These are phyloP conservation scores for Backusella tuberculispora DNA, from an alignment of 192 early-diverging fungal species.

Conservation along the genomic window DNA sequence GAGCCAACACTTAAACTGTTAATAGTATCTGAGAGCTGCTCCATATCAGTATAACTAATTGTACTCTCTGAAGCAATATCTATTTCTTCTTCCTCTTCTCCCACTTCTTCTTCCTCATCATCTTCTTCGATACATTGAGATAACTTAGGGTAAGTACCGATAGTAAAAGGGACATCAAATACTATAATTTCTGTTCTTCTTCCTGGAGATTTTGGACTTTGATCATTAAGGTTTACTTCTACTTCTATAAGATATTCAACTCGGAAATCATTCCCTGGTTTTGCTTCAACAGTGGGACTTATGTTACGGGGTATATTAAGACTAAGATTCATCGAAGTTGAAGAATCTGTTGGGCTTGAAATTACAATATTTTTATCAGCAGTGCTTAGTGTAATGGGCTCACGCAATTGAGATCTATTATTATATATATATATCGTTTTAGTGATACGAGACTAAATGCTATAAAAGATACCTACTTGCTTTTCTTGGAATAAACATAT, in stretches of 20 bases:
- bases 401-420: neutral
- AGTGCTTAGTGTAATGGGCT: neutral
- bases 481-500: slow-evolving; percentile 9
- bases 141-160: slow-evolving; percentile 8
- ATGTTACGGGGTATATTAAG: neutral
- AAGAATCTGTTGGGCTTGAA: slow-evolving; percentile 6
- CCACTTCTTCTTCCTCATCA: neutral
- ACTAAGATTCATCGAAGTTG: neutral
- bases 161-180: neutral
- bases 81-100: neutral
- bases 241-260: slow-evolving; percentile 14
- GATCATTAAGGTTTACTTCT: slow-evolving; percentile 16
- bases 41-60: neutral
- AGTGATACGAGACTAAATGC: neutral
- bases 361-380: slow-evolving; percentile 10
- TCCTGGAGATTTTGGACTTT: slow-evolving; percentile 3
- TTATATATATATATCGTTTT: neutral
- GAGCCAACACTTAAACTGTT: neutral
- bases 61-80: neutral
- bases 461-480: slow-evolving; percentile 9
- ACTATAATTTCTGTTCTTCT: neutral
- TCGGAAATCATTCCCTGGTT: neutral
- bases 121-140: slow-evolving; percentile 8
- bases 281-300: slow-evolving; percentile 12
- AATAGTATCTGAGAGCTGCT: neutral